Evolutionary conservation across 805 yeast species (phyloP).

Genomic region (Maudiozyma bulderi): DNA sequence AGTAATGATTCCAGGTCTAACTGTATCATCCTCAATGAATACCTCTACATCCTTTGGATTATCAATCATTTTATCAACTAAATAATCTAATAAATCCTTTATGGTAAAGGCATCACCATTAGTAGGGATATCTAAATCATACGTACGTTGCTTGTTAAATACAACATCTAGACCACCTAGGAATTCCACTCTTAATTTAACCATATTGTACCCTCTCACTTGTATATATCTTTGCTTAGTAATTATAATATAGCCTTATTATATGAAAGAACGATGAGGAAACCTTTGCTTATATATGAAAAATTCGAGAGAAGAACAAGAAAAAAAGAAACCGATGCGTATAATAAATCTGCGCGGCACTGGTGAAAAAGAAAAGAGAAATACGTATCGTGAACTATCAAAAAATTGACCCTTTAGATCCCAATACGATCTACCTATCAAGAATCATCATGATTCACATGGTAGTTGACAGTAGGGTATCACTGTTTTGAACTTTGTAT

Average conservation of each 20-base stretch:
- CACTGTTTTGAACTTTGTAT: too few relatives aligned
- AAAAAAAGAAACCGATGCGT: not conserved
- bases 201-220: slow-evolving; percentile 12
- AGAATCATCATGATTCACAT: too few relatives aligned
- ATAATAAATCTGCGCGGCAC: not conserved
- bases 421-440: too few relatives aligned
- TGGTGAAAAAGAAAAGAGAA: too few relatives aligned
- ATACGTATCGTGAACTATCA: too few relatives aligned
- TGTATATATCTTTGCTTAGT: not conserved
- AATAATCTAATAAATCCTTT: slow-evolving; percentile 45
- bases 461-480: too few relatives aligned
- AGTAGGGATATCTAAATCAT: slow-evolving; percentile 39
- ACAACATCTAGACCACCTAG: slow-evolving; percentile 80
- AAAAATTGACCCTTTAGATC: too few relatives aligned
- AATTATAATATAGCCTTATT: too few relatives aligned
- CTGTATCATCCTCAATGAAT: slow-evolving; percentile 70
- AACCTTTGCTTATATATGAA: not conserved
- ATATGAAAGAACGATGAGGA: too few relatives aligned
- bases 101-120: slow-evolving; percentile 31
- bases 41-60: slow-evolving; percentile 59
- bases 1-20: slow-evolving; percentile 88
- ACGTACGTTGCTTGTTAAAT: slow-evolving; percentile 49
- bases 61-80: slow-evolving; percentile 45
- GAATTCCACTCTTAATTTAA: slow-evolving; percentile 35
- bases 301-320: not conserved